Percentiles rank a stretch among this genome's conserved stretches.
phyloP scores from a whole-genome alignment of 495 filamentous ascomycete genomes.

The Sabuloglossum arenarium region DNA sequence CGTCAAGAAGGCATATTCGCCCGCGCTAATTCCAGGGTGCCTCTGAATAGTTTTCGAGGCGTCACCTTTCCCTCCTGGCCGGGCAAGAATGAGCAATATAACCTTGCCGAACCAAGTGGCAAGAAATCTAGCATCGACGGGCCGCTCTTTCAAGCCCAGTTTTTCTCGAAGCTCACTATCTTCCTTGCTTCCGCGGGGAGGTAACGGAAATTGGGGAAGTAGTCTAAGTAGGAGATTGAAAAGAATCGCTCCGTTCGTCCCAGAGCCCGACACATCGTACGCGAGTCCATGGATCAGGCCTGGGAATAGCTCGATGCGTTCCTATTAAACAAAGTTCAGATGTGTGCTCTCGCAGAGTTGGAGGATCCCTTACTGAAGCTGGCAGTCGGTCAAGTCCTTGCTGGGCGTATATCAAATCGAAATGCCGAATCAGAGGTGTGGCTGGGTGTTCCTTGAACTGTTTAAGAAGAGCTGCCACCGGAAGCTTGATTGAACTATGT shows the following conservation, averaged over 20 bases:
- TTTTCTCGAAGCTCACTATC: slow-evolving; percentile 44
- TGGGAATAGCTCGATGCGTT: slow-evolving; percentile 49
- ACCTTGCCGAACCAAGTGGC: slow-evolving; percentile 62
- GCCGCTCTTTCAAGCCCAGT: slow-evolving; percentile 38
- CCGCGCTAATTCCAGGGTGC: slow-evolving; percentile 47
- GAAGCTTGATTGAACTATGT: slow-evolving; percentile 44
- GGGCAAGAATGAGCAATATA: slow-evolving; percentile 39
- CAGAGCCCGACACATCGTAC: slow-evolving; percentile 36
- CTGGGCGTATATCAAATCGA: slow-evolving; percentile 77
- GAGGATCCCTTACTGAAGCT: slow-evolving; percentile 8
- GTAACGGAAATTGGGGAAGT: slow-evolving; percentile 48
- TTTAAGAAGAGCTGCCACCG: slow-evolving; percentile 60
- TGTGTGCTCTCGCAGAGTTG: not conserved
- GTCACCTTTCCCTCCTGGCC: slow-evolving; percentile 1
- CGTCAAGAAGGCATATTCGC: slow-evolving; percentile 56
- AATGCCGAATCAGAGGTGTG: slow-evolving; percentile 55
- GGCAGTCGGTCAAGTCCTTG: slow-evolving; percentile 58
- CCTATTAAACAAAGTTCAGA: slow-evolving; percentile 14
- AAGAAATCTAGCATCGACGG: slow-evolving; percentile 50
- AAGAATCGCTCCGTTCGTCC: slow-evolving; percentile 43
- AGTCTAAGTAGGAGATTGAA: slow-evolving; percentile 72
- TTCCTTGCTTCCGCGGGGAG: slow-evolving; percentile 53
- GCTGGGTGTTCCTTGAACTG: slow-evolving; percentile 67
- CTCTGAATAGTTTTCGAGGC: slow-evolving; percentile 15
- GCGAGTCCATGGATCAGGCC: slow-evolving; percentile 47